phyloP scores from a whole-genome alignment of 2,329 filamentous ascomycete species.

The Orbilia brochopaga region DNA sequence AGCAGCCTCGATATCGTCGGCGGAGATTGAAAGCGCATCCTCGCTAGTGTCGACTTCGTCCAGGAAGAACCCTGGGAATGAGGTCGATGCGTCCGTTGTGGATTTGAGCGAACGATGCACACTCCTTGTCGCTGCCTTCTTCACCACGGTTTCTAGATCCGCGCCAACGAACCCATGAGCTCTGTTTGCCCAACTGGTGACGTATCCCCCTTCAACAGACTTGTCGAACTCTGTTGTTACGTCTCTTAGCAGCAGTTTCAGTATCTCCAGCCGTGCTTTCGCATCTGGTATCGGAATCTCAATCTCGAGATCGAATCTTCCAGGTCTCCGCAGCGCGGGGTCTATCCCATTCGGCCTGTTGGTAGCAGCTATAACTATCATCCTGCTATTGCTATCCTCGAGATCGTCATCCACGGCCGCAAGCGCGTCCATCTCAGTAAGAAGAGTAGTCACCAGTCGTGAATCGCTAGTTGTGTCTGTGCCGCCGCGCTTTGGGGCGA shows the following conservation, averaged over 20 bases:
- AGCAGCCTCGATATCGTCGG: constrained; percentile 63
- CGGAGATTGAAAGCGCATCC: constrained; percentile 31
- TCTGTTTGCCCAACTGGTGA: constrained; percentile 51
- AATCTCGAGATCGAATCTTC: constrained; percentile 54
- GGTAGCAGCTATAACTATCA: constrained; percentile 55
- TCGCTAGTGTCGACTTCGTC: constrained; percentile 30
- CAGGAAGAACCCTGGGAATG: constrained; percentile 41
- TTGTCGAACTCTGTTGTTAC: constrained; percentile 49
- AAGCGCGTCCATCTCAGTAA: constrained; percentile 54
- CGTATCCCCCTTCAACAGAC: constrained; percentile 45
- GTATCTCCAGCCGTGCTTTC: constrained; percentile 53
- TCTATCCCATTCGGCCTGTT: constrained; percentile 54
- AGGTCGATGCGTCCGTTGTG: not conserved
- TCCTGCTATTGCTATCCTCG: constrained; percentile 32
- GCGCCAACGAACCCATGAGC: constrained; percentile 55
- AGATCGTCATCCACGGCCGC: constrained; percentile 49
- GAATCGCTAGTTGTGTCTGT: constrained; percentile 54
- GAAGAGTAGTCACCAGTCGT: constrained; percentile 53
- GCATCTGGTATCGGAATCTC: constrained; percentile 55
- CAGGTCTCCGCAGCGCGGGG: constrained; percentile 53
- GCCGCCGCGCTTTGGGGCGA: constrained; percentile 52
- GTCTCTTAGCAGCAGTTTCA: constrained; percentile 51
- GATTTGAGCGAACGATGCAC: constrained; percentile 37
- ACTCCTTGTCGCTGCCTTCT: constrained; percentile 46
- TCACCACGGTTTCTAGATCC: constrained; percentile 53